Evolutionary conservation across 2,329 filamentous ascomycete genomes (phyloP), one percentile per base, ranked within the genome.

Genomic region (Bertia moriformis): DNA sequence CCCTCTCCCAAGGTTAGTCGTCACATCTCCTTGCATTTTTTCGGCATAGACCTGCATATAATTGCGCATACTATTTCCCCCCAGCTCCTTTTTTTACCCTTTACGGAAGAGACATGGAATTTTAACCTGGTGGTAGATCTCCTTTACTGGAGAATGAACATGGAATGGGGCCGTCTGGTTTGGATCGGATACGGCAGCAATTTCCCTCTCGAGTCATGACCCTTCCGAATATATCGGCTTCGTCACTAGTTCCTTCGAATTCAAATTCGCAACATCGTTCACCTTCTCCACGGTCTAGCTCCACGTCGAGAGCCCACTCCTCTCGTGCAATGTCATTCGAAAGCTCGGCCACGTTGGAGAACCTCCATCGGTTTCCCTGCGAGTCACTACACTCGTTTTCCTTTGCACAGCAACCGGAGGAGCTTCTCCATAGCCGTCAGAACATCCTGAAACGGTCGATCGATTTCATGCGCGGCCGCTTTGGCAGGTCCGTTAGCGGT

Each of bases 361-460:
- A 98, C 54, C 72, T 98, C 36, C 80, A 79, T 36, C 80, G 88
- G 38, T 98, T 98, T 55, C 89, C 91, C 1, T 86, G 85, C 49
- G 91, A 98, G 56, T 98, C 91, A 4, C 66, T 98, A 37, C 91
- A 98, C 59, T 98, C 91, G 2, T 98, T 98, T 62, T 96, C 89
- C 12, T 98, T 98, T 58, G 86, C 91, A 30, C 85, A 93, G 49
- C 88, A 94, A 59, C 89, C 88, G 3, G 88, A 94, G 52, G 89
- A 96, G 45, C 78, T 86, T 45, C 69, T 96, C 41, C 84, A 94
- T 55, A 94, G 76, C 56, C 81, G 91, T 40, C 88, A 96, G 56
- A 93, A 86, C 65, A 82, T 94, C 22, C 58, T 98, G 51, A 94
- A 93, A 61, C 74, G 89, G 42, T 93, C 88, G 5, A 80, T 95